phyloP scores from a whole-genome alignment of 2,329 filamentous ascomycete genomes.

The Geoglossum cookeanum region DNA sequence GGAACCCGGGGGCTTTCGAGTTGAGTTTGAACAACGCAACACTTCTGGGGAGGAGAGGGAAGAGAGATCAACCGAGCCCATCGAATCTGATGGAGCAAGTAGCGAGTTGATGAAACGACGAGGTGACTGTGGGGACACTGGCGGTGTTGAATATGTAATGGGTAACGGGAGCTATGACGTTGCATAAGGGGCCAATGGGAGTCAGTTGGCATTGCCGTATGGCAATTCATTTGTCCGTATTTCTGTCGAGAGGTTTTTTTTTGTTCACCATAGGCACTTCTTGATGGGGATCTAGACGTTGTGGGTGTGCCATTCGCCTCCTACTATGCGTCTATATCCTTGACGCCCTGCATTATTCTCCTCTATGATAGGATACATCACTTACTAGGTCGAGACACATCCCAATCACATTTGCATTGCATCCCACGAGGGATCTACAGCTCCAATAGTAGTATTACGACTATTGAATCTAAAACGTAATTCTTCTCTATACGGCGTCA shows the following conservation, averaged over 20 bases:
- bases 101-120: slow-evolving; percentile 5
- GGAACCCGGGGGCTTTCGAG: slow-evolving; percentile 72
- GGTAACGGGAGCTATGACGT: not conserved
- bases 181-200: not conserved
- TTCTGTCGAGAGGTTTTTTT: not conserved
- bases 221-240: not conserved
- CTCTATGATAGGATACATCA: not conserved
- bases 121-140: not conserved
- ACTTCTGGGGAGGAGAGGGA: slow-evolving; percentile 52
- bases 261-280: not conserved
- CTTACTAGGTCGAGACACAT: not conserved
- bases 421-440: not conserved
- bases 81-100: slow-evolving; percentile 28
- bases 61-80: slow-evolving; percentile 22
- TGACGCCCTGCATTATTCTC: not conserved
- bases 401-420: not conserved
- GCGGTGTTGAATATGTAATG: not conserved
- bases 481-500: no score
- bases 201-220: not conserved
- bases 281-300: not conserved
- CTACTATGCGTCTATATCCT: no score
- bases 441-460: not conserved
- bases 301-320: not conserved
- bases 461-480: no score
- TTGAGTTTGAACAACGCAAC: slow-evolving; percentile 83